Base-by-base conservation (phyloP, 2,329 filamentous ascomycete genomes). In the Anthostomella pinea region DNA sequence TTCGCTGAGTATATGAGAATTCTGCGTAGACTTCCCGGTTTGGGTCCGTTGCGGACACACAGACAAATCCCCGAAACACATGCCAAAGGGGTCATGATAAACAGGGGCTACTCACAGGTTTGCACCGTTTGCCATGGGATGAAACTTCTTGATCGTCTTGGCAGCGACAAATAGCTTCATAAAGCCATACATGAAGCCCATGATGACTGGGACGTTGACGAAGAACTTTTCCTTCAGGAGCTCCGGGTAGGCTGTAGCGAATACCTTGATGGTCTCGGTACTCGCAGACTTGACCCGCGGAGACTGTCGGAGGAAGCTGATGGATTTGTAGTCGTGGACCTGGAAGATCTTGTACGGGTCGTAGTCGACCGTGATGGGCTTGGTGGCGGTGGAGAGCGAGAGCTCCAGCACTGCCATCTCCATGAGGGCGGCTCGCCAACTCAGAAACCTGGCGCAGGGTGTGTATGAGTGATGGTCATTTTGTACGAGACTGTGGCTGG, bases 261-360 rank as follows among this genome's bases (percentile, higher is more conserved):
- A 88, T 33, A 85, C 73, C 44, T 85, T 75, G 60, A 96, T 94
- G 29, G 87, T 90, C 67, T 90, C 81, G 56, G 80, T 82, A 47
- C 80, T 85, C 11, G 87, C 85, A 3, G 80, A 73, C 63, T 86
- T 89, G 64, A 93, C 81, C 39, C 75, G 71, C 1, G 85, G 77
- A 38, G 91, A 83, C 69, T 87, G 82, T 42, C 87, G 82, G 51
- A 96, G 73, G 73, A 96, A 95, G 56, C 82, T 87, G 59, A 95
- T 82, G 45, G 81, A 83, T 52, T 86, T 79, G 72, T 96, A 96
- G 70, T 97, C 91, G 67, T 97, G 91, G 18, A 96, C 81, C 65
- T 96, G 90, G 54, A 87, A 77, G 70, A 94, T 89, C 65, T 91
- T 87, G 68, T 95, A 94, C 1, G 85, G 87, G 57, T 96, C 91